Evolutionary conservation across 2,329 filamentous ascomycete genomes (phyloP), one percentile per base, ranked within the genome.

Genomic region (Kalmusia sp.): DNA sequence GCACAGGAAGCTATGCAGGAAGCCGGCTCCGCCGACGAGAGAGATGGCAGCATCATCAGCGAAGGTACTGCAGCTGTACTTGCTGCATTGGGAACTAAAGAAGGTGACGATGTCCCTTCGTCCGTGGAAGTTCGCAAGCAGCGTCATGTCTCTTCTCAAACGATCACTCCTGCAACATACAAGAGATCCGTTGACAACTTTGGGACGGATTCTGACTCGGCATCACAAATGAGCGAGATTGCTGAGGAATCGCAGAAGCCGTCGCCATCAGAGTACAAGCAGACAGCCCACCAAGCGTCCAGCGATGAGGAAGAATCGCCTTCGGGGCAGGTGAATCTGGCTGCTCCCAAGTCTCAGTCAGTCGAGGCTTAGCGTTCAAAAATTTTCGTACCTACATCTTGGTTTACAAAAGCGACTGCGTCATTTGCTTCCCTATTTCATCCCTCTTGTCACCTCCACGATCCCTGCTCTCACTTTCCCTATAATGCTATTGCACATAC

Each of bases 131-230:
- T 60, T 9, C 60, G 62, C n/a, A 71, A 67, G 53, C 67, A 73
- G 44, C 65, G 71, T 14, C 71, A 73, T 37, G 67, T 69, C 1
- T 74, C 71, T 4, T 61, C 70, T 2, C 69, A 71, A 35, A 74
- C 70, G 17, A 72, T 74, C 30, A 72, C 68, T 0, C 71, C 70
- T 14, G 59, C 65, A 15, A 67, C 60, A 21, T 71, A 60, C 43
- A 63, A 62, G 25, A 58, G 63, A 27, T 61, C 68, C 22, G 22
- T 62, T 7, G 62, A 70, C 27, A 63, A 63, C 6, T 57, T 67
- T 21, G 51, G 57, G 3, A 41, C 51, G 3, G 66, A 68, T 35
- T 61, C 60, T 5, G 65, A 70, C 19, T 58, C 60, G 21, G 61
- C 58, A 4, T 68, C 67, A 1, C 67, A 71, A 9, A 65, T 72